Evolutionary conservation across 1,284 basidiomycete species (phyloP).

Genomic region (Inonotus hispidus): DNA sequence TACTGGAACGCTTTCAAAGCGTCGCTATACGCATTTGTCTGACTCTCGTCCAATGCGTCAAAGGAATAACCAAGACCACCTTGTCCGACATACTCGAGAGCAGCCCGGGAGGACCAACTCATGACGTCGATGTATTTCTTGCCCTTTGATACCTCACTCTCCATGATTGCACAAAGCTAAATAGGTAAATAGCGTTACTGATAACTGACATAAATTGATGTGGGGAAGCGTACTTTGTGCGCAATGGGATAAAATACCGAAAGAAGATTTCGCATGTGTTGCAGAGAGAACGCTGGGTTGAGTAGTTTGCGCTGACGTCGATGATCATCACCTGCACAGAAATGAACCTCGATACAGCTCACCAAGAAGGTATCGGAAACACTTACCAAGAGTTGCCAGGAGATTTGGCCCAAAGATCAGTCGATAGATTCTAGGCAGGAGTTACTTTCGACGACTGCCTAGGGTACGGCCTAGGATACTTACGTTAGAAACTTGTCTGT

Average conservation of each 20-base stretch:
- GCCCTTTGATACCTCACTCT: conserved; percentile 14
- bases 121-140: conserved; percentile 28
- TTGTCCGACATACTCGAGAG: conserved; percentile 34
- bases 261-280: conserved; percentile 25
- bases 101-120: conserved; percentile 30
- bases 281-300: conserved; percentile 28
- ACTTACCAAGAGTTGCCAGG: conserved; percentile 21
- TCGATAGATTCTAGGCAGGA: neutral
- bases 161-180: conserved; percentile 23
- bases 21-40: conserved; percentile 7
- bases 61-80: conserved; percentile 34
- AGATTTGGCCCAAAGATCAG: conserved; percentile 21
- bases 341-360: neutral
- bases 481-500: conserved; percentile 21
- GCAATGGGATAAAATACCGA: conserved; percentile 27
- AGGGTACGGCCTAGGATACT: neutral
- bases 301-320: conserved; percentile 27
- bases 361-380: neutral
- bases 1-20: conserved; percentile 8
- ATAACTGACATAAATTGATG: neutral
- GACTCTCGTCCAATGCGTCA: conserved; percentile 24
- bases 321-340: conserved; percentile 23
- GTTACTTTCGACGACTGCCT: neutral
- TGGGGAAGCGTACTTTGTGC: conserved; percentile 19
- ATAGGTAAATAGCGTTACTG: neutral